Percentiles rank a stretch among this genome's conserved stretches.
These are phyloP conservation scores for Calonectria montana DNA, from an alignment of 2,329 filamentous ascomycete genomes.

Conservation along the genomic window DNA sequence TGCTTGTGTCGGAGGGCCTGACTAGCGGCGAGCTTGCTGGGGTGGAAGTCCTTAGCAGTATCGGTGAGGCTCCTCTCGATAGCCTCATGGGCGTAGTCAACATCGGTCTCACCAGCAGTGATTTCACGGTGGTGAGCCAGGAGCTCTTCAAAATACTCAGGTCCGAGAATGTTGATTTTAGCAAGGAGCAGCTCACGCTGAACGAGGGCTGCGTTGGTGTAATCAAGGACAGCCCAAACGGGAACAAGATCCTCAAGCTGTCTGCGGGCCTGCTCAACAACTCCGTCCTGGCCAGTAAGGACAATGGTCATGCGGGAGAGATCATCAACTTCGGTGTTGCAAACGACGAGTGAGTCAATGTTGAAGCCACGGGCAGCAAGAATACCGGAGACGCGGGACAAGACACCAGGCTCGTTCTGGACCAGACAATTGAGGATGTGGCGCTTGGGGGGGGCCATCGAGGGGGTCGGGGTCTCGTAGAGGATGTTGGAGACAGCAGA, in stretches of 20 bases:
- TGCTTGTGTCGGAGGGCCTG: conserved; percentile 97
- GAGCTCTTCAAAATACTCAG: conserved; percentile 98
- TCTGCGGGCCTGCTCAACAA: conserved; percentile 94
- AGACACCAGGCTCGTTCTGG: conserved; percentile 97
- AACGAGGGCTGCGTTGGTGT: conserved; percentile 90
- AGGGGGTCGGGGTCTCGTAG: conserved; percentile 94
- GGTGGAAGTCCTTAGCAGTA: conserved; percentile 81
- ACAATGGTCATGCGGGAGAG: conserved; percentile 99
- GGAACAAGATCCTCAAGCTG: conserved; percentile 97
- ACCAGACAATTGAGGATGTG: conserved; percentile 98
- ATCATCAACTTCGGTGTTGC: conserved; percentile 96
- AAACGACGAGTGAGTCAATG: conserved; percentile 97
- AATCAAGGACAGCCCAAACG: conserved; percentile 98
- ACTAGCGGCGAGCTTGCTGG: conserved; percentile 84
- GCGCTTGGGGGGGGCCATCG: conserved; percentile 85
- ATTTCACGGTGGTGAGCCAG: conserved; percentile 96
- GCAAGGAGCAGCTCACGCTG: conserved; percentile 95
- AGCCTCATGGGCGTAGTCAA: conserved; percentile 57
- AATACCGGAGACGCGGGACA: conserved; percentile 96
- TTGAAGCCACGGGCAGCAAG: conserved; percentile 97
- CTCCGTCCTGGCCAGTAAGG: conserved; percentile 93
- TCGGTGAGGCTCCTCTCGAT: conserved; percentile 57
- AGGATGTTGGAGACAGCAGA: conserved; percentile 98
- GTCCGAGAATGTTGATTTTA: conserved; percentile 96
- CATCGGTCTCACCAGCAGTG: conserved; percentile 57